Evolutionary conservation across 2,329 filamentous ascomycete species (phyloP), one percentile per base, ranked within the genome.

Genomic region (Parascedosporium putredinis): DNA sequence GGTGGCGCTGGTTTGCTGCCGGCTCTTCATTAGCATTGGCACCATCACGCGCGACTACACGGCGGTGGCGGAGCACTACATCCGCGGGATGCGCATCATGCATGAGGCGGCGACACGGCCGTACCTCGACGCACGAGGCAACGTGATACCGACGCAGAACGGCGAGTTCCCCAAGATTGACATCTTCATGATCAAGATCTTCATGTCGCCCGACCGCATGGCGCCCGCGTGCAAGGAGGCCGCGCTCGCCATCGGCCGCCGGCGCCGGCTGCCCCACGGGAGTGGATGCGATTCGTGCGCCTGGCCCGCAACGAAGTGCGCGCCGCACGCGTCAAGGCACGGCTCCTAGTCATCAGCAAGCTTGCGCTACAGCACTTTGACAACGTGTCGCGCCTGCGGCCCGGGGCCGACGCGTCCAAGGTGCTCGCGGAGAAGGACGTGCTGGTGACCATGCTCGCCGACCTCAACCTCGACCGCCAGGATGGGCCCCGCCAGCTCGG

Each of bases 21-120:
- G 72, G 53, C 56, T 72, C 36, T 65, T 72, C 53, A 71, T 72
- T 55, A 71, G 70, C 55, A 71, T 72, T 50, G 69, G 72, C 55
- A 68, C 72, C 59, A 63, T 67, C 48, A 60, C 60, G 25, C 57
- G 58, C 4, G 68, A 71, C 49, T 69, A 64, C 33, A 51, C 59
- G 52, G 62, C 67, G 33, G 69, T 72, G 67, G 64, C 60, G 36
- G 65, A 67, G 42, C 70, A 72, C 50, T 64, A 71, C 20, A 60
- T 69, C 55, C 65, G 54, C 49, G 70, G 70, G 50, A 62, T 73
- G 42, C 59, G 57, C n/a, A 71, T 72, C 55, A 67, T 72, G 63
- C 64, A 59, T 52, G 63, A 71, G 55, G 61, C 66, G 47, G 62
- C 62, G 12, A 64, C 63, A 53, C 63, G 68, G 49, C 67, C 69